phyloP scores from a whole-genome alignment of 371 early-diverging fungal genomes.

The Dichotomocladium elegans region DNA sequence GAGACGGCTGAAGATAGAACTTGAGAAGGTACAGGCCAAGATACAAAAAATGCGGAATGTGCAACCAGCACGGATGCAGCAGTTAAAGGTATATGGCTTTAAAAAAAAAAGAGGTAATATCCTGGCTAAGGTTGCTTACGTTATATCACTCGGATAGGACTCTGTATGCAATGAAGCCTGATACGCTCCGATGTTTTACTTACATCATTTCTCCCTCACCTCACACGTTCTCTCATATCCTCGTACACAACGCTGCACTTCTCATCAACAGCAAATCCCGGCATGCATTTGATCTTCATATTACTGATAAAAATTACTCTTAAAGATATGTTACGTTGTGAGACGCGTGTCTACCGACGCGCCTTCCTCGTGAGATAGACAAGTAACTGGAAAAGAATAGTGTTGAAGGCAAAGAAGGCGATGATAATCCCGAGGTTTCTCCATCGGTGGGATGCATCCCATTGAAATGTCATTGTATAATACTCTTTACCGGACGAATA shows the following conservation, averaged over 20 bases:
- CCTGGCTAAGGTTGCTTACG: too few relatives aligned
- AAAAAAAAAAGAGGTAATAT: too few relatives aligned
- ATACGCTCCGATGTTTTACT: too few relatives aligned
- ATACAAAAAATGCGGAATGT: slow-evolving; percentile 20
- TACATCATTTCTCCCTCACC: too few relatives aligned
- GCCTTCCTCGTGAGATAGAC: slow-evolving; percentile 25
- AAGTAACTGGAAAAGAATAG: slow-evolving; percentile 29
- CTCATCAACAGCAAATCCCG: too few relatives aligned
- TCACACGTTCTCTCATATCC: too few relatives aligned
- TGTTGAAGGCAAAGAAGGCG: slow-evolving; percentile 49
- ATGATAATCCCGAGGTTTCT: slow-evolving; percentile 61
- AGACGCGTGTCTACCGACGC: slow-evolving; percentile 25
- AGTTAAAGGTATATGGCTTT: slow-evolving; percentile 29
- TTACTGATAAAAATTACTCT: too few relatives aligned
- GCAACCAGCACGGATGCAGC: slow-evolving; percentile 27
- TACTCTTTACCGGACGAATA: slow-evolving; percentile 59
- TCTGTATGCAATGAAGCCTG: too few relatives aligned
- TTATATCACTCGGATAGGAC: too few relatives aligned
- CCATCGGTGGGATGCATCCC: slow-evolving; percentile 62
- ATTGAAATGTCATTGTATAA: slow-evolving; percentile 44
- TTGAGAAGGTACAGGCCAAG: slow-evolving; percentile 37
- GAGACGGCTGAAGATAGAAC: slow-evolving; percentile 38
- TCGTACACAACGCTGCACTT: too few relatives aligned
- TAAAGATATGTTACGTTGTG: too few relatives aligned
- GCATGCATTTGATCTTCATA: too few relatives aligned